Evolutionary conservation across 306 rosid genomes (phyloP), one percentile per base, ranked within the genome.

Genomic region (Medicago arabica): DNA sequence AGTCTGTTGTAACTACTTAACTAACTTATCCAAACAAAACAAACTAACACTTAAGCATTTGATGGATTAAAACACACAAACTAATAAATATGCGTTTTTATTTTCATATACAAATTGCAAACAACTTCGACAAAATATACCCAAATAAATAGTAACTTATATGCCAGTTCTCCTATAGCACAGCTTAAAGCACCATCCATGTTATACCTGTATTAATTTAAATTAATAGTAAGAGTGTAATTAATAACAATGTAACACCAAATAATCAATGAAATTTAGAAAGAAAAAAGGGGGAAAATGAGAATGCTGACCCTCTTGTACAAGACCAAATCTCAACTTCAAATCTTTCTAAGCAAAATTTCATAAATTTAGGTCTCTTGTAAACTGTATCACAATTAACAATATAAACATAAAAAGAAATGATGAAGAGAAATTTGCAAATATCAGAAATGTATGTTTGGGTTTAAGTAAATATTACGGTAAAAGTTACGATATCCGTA

Each of bases 291-390:
- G 23, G 6, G 7, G 1, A 43, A 1, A 34, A 25, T 3, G 5
- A 18, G 6, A 54, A 31, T 6, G 74, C 71, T 55, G 2, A 86
- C 86, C 50, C 55, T 55, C 9, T 40, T 0, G 87, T 83, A 40
- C 83, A 86, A 31, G 85, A 76, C 85, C 87, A 80, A 10, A 77
- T 59, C 2, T 75, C 89, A 2, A 86, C 83, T 77, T 86, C 79
- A 74, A 80, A 86, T 66, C 85, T 80, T 65, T 83, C 80, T 1
- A 83, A 62, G 59, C 85, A 80, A 34, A 86, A 80, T 9, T 73
- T 62, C 57, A 83, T 55, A 15, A 86, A 86, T 0, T 83, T 21
- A 21, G 79, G 77, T 39, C 87, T 74, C 40, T 19, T 49, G 7
- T 14, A 86, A n/a, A 82, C 86, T 85, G 71, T 13, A 3, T 11